phyloP scores from a whole-genome alignment of 2,329 filamentous ascomycete species.

The Penicillium sp. region DNA sequence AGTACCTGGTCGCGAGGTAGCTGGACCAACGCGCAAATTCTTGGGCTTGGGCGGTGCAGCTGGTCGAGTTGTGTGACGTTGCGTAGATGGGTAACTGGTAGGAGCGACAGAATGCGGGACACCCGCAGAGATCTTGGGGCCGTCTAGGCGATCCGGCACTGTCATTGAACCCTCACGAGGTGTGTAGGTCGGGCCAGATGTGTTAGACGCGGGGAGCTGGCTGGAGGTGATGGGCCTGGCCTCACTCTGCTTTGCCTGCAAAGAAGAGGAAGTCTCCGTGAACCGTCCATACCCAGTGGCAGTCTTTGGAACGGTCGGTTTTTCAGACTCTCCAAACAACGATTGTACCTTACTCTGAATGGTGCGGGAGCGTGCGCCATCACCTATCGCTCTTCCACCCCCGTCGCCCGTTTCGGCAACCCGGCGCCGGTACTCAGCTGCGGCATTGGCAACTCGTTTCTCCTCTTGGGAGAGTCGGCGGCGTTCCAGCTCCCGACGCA shows the following conservation, averaged over 20 bases:
- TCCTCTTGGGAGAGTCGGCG: constrained; percentile 82
- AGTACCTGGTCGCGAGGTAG: constrained; percentile 25
- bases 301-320: constrained; percentile 62
- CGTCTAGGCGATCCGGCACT: constrained; percentile 19
- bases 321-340: constrained; percentile 73
- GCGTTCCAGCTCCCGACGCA: constrained; percentile 85
- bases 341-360: constrained; percentile 92
- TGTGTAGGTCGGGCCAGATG: constrained; percentile 23
- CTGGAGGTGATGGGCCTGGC: constrained; percentile 13
- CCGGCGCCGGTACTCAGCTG: constrained; percentile 79
- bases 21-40: constrained; percentile 52
- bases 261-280: constrained; percentile 56
- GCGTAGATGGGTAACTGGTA: constrained; percentile 22
- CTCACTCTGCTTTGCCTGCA: constrained; percentile 42
- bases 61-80: constrained; percentile 46
- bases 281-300: constrained; percentile 89
- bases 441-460: constrained; percentile 80
- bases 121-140: constrained; percentile 21
- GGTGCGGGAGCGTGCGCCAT: constrained; percentile 68
- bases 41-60: constrained; percentile 62
- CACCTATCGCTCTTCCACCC: constrained; percentile 46
- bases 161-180: constrained; percentile 15
- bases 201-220: constrained; percentile 25
- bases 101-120: constrained; percentile 18
- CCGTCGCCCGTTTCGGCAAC: constrained; percentile 61